A percentile compares a stretch with the other conserved stretches of the same genome.
These are phyloP conservation scores for Fusarium annulatum DNA, from an alignment of 2,329 filamentous ascomycete species.

Conservation along the genomic window DNA sequence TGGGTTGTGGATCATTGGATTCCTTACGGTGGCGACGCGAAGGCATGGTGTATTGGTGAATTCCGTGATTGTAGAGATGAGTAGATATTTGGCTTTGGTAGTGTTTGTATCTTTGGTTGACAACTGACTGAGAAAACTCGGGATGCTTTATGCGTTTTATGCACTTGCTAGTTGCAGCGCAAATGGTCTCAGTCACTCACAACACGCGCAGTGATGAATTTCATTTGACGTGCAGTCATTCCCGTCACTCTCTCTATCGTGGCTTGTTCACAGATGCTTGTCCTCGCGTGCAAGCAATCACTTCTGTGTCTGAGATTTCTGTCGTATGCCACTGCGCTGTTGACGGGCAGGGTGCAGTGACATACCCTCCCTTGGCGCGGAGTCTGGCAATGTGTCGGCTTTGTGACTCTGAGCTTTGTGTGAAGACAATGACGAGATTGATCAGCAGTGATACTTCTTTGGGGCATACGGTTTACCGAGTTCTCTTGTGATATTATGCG, in stretches of 20 bases:
- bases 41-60: too few relatives aligned
- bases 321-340: neutral
- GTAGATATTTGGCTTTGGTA: too few relatives aligned
- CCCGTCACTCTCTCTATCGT: neutral
- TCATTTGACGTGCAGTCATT: too few relatives aligned
- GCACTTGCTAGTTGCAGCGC: too few relatives aligned
- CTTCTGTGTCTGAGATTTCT: neutral
- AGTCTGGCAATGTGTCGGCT: accelerated
- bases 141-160: too few relatives aligned
- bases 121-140: too few relatives aligned
- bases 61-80: too few relatives aligned
- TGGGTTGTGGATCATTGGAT: too few relatives aligned
- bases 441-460: accelerated
- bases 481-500: accelerated
- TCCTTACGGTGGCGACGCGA: too few relatives aligned
- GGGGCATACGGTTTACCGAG: accelerated
- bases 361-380: neutral
- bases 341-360: neutral
- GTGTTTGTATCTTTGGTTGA: too few relatives aligned
- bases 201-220: neutral
- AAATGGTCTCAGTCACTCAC: too few relatives aligned
- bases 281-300: neutral
- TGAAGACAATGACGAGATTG: accelerated
- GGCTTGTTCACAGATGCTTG: neutral
- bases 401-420: accelerated